phyloP scores from a whole-genome alignment of 441 rosid species.

The Lepidium campestre region DNA sequence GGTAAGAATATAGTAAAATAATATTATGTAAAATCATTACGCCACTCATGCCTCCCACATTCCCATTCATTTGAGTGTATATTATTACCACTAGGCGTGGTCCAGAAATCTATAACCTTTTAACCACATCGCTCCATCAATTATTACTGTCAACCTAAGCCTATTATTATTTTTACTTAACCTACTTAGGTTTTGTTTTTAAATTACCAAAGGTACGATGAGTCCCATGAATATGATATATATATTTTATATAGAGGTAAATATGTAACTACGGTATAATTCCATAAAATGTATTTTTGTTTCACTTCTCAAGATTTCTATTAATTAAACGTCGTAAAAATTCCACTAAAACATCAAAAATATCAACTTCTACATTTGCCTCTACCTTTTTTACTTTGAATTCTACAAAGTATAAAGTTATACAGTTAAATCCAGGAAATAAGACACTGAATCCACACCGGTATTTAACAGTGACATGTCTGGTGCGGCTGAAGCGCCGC shows the following conservation, averaged over 20 bases:
- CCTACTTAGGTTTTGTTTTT: background rate
- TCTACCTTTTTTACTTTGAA: slow-evolving; percentile 5
- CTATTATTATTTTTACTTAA: slow-evolving; percentile 8
- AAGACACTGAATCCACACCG: slow-evolving; percentile 10
- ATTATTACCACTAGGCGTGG: slow-evolving; percentile 24
- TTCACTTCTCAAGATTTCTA: background rate
- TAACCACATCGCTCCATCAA: slow-evolving; percentile 20
- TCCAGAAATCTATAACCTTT: slow-evolving; percentile 21
- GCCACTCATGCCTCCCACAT: slow-evolving; percentile 31
- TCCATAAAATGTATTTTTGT: too few relatives aligned
- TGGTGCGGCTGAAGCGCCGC: background rate
- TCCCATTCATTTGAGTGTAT: slow-evolving; percentile 19
- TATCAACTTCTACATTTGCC: background rate
- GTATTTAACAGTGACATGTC: background rate
- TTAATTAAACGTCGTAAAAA: slow-evolving; percentile 2
- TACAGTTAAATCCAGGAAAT: slow-evolving; percentile 3
- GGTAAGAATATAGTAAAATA: background rate
- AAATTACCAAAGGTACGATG: background rate
- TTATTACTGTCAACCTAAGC: slow-evolving; percentile 26
- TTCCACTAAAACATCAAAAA: slow-evolving; percentile 3
- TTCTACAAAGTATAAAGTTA: slow-evolving; percentile 12
- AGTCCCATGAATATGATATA: background rate
- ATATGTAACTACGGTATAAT: background rate
- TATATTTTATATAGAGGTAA: background rate
- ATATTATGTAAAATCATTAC: slow-evolving; percentile 24